These are phyloP conservation scores for Fomes fomentarius DNA, from an alignment of 1,284 basidiomycete genomes.

Conservation along the genomic window DNA sequence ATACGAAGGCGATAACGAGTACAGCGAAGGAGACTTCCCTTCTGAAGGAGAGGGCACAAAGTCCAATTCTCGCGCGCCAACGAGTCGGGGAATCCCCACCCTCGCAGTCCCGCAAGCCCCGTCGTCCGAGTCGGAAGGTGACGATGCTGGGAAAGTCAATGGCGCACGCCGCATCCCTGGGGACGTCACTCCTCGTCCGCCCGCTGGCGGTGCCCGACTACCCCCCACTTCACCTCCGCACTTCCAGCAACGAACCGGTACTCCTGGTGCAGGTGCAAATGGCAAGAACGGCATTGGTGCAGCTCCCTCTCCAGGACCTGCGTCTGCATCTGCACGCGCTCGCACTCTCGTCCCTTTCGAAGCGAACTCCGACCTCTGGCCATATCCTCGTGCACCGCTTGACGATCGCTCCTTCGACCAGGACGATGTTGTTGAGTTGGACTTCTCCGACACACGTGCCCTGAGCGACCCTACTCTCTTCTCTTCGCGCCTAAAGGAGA, in stretches of 20 bases:
- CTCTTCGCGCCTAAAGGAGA: constrained; percentile 38
- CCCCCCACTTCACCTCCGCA: constrained; percentile 19
- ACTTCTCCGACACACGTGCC: constrained; percentile 69
- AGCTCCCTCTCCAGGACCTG: not conserved
- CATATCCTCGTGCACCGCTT: constrained; percentile 54
- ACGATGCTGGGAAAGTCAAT: constrained; percentile 9
- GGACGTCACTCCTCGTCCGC: constrained; percentile 53
- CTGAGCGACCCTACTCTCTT: constrained; percentile 65
- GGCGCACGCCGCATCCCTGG: constrained; percentile 37
- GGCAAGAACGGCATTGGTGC: constrained; percentile 11
- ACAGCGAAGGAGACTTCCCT: constrained; percentile 34
- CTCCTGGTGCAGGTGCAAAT: constrained; percentile 6
- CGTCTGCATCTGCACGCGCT: constrained; percentile 10
- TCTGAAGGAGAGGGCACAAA: constrained; percentile 45
- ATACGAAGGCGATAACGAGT: constrained; percentile 60
- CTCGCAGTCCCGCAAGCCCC: constrained; percentile 18
- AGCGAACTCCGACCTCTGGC: constrained; percentile 65
- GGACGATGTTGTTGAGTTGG: constrained; percentile 62
- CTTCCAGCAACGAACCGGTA: constrained; percentile 14
- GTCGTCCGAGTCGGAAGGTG: constrained; percentile 14
- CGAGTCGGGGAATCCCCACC: constrained; percentile 25
- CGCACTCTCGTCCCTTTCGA: constrained; percentile 57
- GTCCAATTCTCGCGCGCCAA: constrained; percentile 33
- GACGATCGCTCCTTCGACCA: constrained; percentile 43
- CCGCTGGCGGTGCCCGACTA: constrained; percentile 38